Percentiles rank a stretch among this genome's conserved stretches.
Evolutionary conservation across 1,139 yeast species (phyloP).

Genomic region (Candida tropicalis): DNA sequence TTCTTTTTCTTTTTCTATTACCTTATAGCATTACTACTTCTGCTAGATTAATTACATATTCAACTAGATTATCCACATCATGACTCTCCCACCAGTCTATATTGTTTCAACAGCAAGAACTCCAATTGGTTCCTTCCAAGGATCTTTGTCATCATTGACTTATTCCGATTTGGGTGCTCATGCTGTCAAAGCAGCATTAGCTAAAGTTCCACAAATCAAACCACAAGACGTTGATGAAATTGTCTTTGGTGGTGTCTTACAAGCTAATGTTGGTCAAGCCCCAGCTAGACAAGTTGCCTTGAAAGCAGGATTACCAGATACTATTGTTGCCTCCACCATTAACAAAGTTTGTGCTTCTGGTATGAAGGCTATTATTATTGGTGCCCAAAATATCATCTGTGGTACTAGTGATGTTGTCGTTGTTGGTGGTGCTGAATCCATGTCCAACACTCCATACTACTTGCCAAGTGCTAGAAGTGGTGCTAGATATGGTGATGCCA

Average conservation of each 20-base stretch:
- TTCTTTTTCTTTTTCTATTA: background rate
- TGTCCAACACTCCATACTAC: constrained; percentile 96
- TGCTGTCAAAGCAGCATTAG: constrained; percentile 88
- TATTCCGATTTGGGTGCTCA: constrained; percentile 88
- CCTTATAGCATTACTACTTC: no score
- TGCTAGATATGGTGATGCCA: constrained; percentile 82
- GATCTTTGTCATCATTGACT: constrained; percentile 69
- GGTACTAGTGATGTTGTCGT: constrained; percentile 92
- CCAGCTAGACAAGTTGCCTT: constrained; percentile 98
- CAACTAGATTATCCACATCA: constrained; percentile 5
- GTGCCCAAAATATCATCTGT: constrained; percentile 86
- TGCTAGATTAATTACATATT: constrained; percentile 1
- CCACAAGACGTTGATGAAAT: constrained; percentile 85
- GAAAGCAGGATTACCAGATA: constrained; percentile 80
- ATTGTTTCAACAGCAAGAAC: constrained; percentile 92
- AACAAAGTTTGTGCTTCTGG: constrained; percentile 99
- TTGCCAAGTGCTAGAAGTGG: constrained; percentile 84
- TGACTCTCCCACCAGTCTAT: constrained; percentile 54
- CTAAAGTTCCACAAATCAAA: constrained; percentile 78
- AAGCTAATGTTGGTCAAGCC: constrained; percentile 95
- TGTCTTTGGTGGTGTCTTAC: constrained; percentile 88
- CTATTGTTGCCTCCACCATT: constrained; percentile 82
- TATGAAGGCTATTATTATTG: constrained; percentile 85
- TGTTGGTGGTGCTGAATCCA: constrained; percentile 97
- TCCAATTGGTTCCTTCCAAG: constrained; percentile 93